phyloP scores from a whole-genome alignment of 108 stramenopile genomes.

The Pseudonitzschia multiseries region DNA sequence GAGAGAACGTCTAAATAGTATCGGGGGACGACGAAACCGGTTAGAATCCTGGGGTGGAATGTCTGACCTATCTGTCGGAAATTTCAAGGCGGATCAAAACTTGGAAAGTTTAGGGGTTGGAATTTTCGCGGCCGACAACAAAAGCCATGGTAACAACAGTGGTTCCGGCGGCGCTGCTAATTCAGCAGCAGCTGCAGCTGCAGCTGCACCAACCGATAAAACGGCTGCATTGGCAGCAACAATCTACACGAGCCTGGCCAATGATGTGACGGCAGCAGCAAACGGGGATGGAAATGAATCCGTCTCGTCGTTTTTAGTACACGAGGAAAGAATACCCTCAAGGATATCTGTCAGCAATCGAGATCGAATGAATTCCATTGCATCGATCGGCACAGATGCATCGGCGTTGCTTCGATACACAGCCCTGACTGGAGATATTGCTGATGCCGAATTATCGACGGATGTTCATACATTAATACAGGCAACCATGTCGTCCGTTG shows the following conservation, averaged over 20 bases:
- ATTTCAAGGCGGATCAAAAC: constrained; percentile 27
- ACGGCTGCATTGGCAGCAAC: constrained; percentile 32
- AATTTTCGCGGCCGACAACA: neutral
- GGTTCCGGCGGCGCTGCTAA: constrained; percentile 6
- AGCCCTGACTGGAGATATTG: neutral
- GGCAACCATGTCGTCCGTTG: constrained; percentile 50
- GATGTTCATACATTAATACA: constrained; percentile 49
- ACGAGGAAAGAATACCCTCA: constrained; percentile 32
- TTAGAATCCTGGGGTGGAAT: constrained; percentile 88
- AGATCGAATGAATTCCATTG: constrained; percentile 59
- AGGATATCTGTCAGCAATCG: constrained; percentile 32
- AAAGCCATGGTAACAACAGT: constrained; percentile 15
- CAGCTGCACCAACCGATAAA: constrained; percentile 16
- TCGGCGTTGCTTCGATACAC: constrained; percentile 22
- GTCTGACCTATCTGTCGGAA: constrained; percentile 67
- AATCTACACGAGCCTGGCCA: constrained; percentile 36
- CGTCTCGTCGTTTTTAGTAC: constrained; percentile 33
- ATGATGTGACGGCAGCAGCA: constrained; percentile 60
- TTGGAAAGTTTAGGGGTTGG: constrained; percentile 24
- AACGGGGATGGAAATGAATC: constrained; percentile 40
- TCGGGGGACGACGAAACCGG: constrained; percentile 51
- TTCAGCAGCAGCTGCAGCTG: constrained; percentile 20
- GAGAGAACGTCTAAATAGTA: constrained; percentile 16
- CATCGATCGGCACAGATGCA: constrained; percentile 53
- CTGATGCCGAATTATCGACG: constrained; percentile 36